These are phyloP conservation scores for Moesziomyces globuligerus DNA, from an alignment of 1,284 basidiomycete genomes.

Conservation along the genomic window DNA sequence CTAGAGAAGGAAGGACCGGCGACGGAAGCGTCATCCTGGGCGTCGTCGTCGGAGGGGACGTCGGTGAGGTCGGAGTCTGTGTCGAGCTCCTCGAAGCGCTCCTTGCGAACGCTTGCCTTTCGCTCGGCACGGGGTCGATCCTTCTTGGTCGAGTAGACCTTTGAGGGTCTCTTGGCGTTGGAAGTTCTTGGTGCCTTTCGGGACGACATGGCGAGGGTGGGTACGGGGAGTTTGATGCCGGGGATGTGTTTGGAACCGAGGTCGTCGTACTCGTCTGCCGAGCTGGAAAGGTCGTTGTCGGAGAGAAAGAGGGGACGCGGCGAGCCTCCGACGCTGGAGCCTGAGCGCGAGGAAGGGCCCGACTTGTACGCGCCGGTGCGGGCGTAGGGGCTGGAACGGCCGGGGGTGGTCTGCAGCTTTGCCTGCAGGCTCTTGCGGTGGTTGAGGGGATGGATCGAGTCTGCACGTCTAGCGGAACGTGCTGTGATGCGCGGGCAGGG, in stretches of 20 bases:
- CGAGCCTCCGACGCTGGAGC: slow-evolving; percentile 41
- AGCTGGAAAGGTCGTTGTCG: slow-evolving; percentile 43
- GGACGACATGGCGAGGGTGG: slow-evolving; percentile 46
- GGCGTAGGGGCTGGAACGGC: slow-evolving; percentile 29
- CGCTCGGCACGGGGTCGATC: slow-evolving; percentile 50
- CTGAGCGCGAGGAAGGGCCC: slow-evolving; percentile 34
- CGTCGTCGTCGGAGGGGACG: slow-evolving; percentile 41
- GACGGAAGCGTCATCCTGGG: slow-evolving; percentile 5
- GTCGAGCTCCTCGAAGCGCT: slow-evolving; percentile 55
- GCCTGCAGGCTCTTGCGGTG: slow-evolving; percentile 45
- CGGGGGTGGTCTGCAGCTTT: slow-evolving; percentile 30
- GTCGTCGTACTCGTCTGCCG: slow-evolving; percentile 42
- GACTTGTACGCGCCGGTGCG: slow-evolving; percentile 30
- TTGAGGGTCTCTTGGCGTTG: slow-evolving; percentile 34
- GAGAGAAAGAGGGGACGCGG: slow-evolving; percentile 37
- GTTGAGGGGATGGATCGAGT: slow-evolving; percentile 20
- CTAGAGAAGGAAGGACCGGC: slow-evolving; percentile 22
- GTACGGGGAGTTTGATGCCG: slow-evolving; percentile 52
- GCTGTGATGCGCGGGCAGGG: slow-evolving; percentile 9
- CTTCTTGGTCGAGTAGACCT: slow-evolving; percentile 39
- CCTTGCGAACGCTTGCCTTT: slow-evolving; percentile 58
- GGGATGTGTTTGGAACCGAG: slow-evolving; percentile 44
- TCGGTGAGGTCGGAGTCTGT: slow-evolving; percentile 51
- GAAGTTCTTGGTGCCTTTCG: slow-evolving; percentile 28
- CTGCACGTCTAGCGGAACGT: slow-evolving; percentile 39